These are phyloP conservation scores for Penicillium occitanis DNA, from an alignment of 2,329 filamentous ascomycete genomes.

Conservation along the genomic window DNA sequence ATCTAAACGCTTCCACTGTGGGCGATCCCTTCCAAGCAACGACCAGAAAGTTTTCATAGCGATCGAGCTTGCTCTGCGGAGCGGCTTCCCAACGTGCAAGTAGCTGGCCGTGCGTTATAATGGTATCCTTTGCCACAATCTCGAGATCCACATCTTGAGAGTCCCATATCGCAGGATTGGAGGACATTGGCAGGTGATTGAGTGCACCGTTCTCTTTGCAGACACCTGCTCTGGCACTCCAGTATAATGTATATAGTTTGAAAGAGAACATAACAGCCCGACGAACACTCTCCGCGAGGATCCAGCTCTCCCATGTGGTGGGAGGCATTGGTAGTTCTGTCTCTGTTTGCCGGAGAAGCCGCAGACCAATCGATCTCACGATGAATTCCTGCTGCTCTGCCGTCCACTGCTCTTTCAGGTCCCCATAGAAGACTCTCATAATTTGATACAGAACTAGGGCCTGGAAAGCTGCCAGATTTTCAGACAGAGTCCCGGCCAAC, in stretches of 20 bases:
- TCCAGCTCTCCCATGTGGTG: conserved; percentile 12
- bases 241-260: conserved; percentile 8
- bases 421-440: conserved; percentile 12
- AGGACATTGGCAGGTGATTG: conserved; percentile 7
- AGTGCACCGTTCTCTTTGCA: conserved; percentile 14
- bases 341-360: conserved; percentile 1
- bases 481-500: background rate
- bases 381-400: conserved; percentile 7
- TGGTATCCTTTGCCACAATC: background rate
- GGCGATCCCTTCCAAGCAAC: background rate
- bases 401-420: conserved; percentile 1
- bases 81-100: background rate
- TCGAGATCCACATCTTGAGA: background rate
- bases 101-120: background rate
- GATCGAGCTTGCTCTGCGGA: background rate
- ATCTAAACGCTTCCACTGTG: background rate
- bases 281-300: conserved; percentile 16
- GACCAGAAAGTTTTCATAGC: background rate
- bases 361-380: conserved; percentile 2
- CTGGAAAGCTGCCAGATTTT: conserved; percentile 1
- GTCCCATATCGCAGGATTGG: conserved; percentile 1
- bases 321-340: background rate
- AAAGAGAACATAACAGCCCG: conserved; percentile 16
- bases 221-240: conserved; percentile 6
- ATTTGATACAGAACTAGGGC: conserved; percentile 15